Percentiles rank a stretch among this genome's conserved stretches.
Conservation (phyloP, 208 protist species). For the Lotmaria passim region DNA sequence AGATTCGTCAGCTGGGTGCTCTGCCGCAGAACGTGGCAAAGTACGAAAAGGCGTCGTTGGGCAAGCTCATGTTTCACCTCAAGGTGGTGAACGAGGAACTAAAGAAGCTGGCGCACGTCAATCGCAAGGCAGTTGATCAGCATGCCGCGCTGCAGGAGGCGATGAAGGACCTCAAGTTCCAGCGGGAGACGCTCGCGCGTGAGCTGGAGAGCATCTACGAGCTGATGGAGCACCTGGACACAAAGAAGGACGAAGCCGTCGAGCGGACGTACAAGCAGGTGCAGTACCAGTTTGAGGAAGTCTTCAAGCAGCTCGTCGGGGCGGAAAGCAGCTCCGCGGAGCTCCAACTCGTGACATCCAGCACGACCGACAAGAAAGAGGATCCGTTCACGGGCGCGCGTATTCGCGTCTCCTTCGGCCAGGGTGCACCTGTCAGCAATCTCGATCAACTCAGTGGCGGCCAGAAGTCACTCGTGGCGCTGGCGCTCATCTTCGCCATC, state of each 20-base stretch:
- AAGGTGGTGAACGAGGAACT: constrained; percentile 83
- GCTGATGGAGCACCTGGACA: constrained; percentile 96
- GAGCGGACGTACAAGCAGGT: constrained; percentile 97
- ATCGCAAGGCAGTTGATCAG: constrained; percentile 99
- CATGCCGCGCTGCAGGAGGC: constrained; percentile 92
- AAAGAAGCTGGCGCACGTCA: constrained; percentile 95
- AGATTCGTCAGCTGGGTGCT: constrained; percentile 94
- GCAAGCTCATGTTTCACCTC: constrained; percentile 84
- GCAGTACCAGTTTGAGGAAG: constrained; percentile 96
- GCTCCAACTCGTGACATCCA: constrained; percentile 67
- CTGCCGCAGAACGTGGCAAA: constrained; percentile 61
- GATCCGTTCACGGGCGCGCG: constrained; percentile 92
- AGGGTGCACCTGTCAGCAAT: constrained; percentile 70
- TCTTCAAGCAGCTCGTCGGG: constrained; percentile 97
- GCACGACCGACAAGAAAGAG: constrained; percentile 31
- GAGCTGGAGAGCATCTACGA: constrained; percentile 92
- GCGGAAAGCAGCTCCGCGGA: constrained; percentile 85
- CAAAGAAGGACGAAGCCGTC: constrained; percentile 98
- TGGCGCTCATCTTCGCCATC: constrained; percentile 99
- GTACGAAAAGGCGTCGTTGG: constrained; percentile 49
- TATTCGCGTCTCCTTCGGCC: constrained; percentile 93
- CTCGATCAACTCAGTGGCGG: constrained; percentile 97
- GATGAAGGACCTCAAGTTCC: constrained; percentile 74
- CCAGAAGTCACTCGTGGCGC: constrained; percentile 98
- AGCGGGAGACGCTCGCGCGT: constrained; percentile 83